Conservation (phyloP, 2,329 filamentous ascomycete genomes). For the Dothideomycetidae sp. region DNA sequence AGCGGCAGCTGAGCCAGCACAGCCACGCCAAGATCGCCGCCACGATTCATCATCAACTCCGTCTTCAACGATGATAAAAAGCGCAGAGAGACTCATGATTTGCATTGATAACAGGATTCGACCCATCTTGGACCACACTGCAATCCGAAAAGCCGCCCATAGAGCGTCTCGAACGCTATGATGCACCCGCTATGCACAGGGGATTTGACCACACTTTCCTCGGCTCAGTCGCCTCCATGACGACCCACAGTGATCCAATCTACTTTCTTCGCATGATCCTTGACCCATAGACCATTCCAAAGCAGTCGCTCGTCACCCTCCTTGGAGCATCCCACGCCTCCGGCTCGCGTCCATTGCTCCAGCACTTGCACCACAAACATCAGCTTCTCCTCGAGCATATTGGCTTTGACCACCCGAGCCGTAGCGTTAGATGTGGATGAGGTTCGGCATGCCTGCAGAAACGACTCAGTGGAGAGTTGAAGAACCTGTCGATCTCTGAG, state of each 20-base stretch:
- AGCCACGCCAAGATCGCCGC: too few relatives aligned
- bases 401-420: conserved; percentile 53
- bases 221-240: conserved; percentile 29
- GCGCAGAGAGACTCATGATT: too few relatives aligned
- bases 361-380: conserved; percentile 56
- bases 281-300: conserved; percentile 31
- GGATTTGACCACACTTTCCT: too few relatives aligned
- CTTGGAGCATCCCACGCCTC: conserved; percentile 45
- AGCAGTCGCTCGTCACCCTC: conserved; percentile 23
- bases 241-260: conserved; percentile 37
- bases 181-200: not conserved
- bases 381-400: conserved; percentile 60
- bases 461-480: conserved; percentile 56
- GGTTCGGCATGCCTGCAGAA: conserved; percentile 46
- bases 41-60: too few relatives aligned
- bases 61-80: too few relatives aligned
- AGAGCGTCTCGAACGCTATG: too few relatives aligned
- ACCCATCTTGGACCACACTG: too few relatives aligned
- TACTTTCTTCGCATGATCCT: conserved; percentile 29
- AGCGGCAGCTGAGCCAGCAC: too few relatives aligned
- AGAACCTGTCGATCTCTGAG: conserved; percentile 57
- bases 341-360: conserved; percentile 55
- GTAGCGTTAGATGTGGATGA: conserved; percentile 20
- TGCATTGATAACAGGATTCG: too few relatives aligned
- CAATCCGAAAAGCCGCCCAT: too few relatives aligned